These are phyloP conservation scores for Ceratocystiopsis brevicomis DNA, from an alignment of 2,329 filamentous ascomycete genomes.

Conservation along the genomic window DNA sequence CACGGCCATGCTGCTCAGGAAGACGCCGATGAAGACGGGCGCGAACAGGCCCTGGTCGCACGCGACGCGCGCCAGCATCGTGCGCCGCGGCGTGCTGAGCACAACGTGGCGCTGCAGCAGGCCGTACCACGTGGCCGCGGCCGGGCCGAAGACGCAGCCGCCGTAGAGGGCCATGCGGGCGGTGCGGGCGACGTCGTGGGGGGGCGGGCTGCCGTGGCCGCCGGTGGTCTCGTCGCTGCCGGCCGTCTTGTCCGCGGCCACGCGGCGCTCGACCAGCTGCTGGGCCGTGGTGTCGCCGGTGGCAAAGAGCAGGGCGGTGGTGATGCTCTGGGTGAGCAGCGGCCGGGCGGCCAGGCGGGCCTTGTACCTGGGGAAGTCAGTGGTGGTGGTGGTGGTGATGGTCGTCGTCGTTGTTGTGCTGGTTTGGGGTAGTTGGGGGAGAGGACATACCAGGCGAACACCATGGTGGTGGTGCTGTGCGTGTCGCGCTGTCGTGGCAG, in stretches of 20 bases:
- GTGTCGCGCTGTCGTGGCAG: too few species aligned
- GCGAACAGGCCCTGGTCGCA: slow-evolving; percentile 71
- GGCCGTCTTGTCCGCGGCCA: slow-evolving; percentile 33
- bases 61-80: slow-evolving; percentile 59
- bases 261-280: slow-evolving; percentile 70
- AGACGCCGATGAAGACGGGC: slow-evolving; percentile 62
- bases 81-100: slow-evolving; percentile 44
- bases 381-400: background rate
- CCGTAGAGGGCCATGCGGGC: slow-evolving; percentile 67
- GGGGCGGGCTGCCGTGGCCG: too few species aligned
- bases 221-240: too few species aligned
- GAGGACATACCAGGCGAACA: background rate
- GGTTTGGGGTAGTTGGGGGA: too few species aligned
- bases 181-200: slow-evolving; percentile 53
- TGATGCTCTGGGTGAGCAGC: slow-evolving; percentile 76
- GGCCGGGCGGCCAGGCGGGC: slow-evolving; percentile 61
- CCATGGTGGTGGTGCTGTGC: background rate
- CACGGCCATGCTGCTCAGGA: slow-evolving; percentile 68
- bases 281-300: slow-evolving; percentile 84
- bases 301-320: slow-evolving; percentile 80
- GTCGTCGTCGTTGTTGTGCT: too few species aligned
- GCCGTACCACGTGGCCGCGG: slow-evolving; percentile 70
- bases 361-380: slow-evolving; percentile 51
- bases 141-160: slow-evolving; percentile 69
- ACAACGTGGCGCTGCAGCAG: slow-evolving; percentile 54